phyloP scores from a whole-genome alignment of 2,329 filamentous ascomycete genomes.

The Metarhizium guizhouense region DNA sequence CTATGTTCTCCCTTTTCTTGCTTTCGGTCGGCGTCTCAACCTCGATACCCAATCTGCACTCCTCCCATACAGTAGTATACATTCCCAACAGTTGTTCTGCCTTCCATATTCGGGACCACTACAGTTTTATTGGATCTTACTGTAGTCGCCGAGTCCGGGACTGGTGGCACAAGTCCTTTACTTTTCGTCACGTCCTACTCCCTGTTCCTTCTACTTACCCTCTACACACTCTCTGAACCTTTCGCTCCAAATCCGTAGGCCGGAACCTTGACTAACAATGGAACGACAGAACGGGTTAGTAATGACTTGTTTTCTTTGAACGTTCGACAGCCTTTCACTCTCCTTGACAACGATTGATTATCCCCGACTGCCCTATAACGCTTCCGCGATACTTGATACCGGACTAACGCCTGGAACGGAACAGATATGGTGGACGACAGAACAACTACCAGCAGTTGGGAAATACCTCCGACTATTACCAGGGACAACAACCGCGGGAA shows the following conservation, averaged over 20 bases:
- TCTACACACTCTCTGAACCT: neutral
- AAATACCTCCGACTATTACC: constrained; percentile 24
- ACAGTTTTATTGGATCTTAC: neutral
- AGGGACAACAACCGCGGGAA: constrained; percentile 10
- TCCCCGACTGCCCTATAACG: neutral
- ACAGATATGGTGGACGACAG: constrained; percentile 43
- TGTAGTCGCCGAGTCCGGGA: neutral
- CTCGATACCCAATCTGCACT: neutral
- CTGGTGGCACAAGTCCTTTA: neutral
- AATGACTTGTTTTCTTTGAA: neutral
- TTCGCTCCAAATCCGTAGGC: neutral
- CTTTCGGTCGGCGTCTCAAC: constrained; percentile 15
- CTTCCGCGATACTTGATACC: neutral
- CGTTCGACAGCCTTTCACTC: neutral
- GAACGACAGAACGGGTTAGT: constrained; percentile 46
- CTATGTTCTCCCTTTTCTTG: constrained; percentile 7
- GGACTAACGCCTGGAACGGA: neutral
- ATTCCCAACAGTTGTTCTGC: neutral
- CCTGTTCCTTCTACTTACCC: neutral
- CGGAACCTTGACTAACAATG: constrained; percentile 17
- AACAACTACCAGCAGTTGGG: constrained; percentile 54
- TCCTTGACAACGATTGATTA: neutral
- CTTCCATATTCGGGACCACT: neutral
- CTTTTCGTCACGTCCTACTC: neutral
- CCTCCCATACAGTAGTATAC: neutral